Evolutionary conservation across 345 rosid genomes (phyloP), one percentile per base, ranked within the genome.

Genomic region (Citrus maxima): DNA sequence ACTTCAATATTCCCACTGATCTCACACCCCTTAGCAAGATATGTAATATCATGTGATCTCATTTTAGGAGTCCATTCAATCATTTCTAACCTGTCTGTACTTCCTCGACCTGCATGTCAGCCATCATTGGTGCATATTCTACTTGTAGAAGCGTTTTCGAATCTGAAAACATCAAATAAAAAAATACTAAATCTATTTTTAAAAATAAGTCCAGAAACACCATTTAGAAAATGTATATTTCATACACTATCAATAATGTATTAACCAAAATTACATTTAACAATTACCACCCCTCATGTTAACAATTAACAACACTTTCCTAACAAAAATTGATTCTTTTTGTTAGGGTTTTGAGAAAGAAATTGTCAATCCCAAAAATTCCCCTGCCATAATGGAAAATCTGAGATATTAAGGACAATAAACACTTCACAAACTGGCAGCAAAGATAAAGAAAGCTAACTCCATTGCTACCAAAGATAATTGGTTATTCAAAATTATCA

Each of bases 31-130:
- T 8, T 38, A 10, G 14, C 16, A 74, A 30, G 24, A 28, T 56
- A 25, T 55, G 65, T 22, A 12, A 8, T 34, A 21, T 74, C n/a
- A 63, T 64, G 54, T 78, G 74, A 70, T 34, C 63, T 70, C 70
- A 30, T 40, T 63, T 30, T n/a, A 24, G 37, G 16, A 55, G 28
- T 62, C 68, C 63, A 10, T 51, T 24, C n/a, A 18, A 51, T 38
- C 35, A 40, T 13, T 19, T 51, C 7, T 54, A 18, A 54, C 21
- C 22, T 18, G 58, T 54, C 58, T 54, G 56, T 51, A 16, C 58
- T 54, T 54, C 22, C 58, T 54, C 58, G 6, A 18, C 22, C 19
- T 54, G 58, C 58, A 18, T 18, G 7, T 16, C 56, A 51, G 7
- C 58, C 58, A 54, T 54, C 58, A 5, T 54, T 54, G 58, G 5